Base-by-base conservation (phyloP, 306 rosid species). In the Lotus japonicus region DNA sequence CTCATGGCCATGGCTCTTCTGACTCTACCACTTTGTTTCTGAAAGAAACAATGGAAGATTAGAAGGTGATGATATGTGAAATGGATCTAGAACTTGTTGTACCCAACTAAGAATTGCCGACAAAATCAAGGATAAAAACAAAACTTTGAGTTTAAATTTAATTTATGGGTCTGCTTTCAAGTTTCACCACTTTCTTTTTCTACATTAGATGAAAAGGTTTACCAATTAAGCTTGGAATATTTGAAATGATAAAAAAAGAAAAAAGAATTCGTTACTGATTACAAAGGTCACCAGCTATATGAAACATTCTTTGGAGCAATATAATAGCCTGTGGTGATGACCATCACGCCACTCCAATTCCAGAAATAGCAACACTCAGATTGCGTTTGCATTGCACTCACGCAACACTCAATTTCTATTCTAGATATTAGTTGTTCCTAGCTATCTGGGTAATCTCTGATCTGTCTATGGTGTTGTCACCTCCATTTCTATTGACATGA, bases 1-100 rank as follows among this genome's bases (percentile, higher is more conserved):
- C 15, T 35, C 92, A 79, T 83, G 33, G 75, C 28, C 92, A 79
- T 83, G 33, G 74, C 17, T 44, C 5, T 58, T 54, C 16, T 45
- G 52, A 11, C 75, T 53, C 67, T 12, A 51, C 63, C 78, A 43
- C 62, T 70, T 44, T 43, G 56, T 13, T 15, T 45, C 42, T 15
- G 44, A 68, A 57, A 46, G 49, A 67, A 67, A 66, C 13, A 49
- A 45, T 6, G 36, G 5, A 31, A 1, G 51, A 18, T 0, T 17
- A 18, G 39, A 51, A 23, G 42, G 8, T 3, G 26, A 58, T 21
- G 48, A 21, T 19, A 65, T 39, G 51, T 9, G 49, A 60, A 66
- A 18, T 5, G 12, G 33, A 45, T 33, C 66, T 43, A 35, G 61
- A 7, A 31, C 45, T 31, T 10, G 26, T 4, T 43, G 11, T 6